These are phyloP conservation scores for Beta macrorhiza DNA, from an alignment of 179 eudicot genomes.

Conservation along the genomic window DNA sequence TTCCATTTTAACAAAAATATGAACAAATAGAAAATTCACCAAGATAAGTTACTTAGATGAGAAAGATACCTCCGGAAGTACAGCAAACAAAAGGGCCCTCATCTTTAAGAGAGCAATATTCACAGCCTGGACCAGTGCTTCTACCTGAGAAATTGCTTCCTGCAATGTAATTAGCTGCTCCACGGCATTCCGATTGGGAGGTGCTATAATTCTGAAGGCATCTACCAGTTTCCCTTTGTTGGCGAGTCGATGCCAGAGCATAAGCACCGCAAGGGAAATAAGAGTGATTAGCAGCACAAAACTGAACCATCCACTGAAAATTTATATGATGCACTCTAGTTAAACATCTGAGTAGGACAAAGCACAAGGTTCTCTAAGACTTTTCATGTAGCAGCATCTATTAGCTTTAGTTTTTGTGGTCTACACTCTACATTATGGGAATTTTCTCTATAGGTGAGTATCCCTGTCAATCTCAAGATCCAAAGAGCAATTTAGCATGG, in stretches of 20 bases:
- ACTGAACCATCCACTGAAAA: slow-evolving; percentile 69
- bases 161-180: slow-evolving; percentile 77
- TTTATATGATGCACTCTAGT: slow-evolving; percentile 5
- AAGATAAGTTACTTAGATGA: not conserved
- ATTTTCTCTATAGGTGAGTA: not conserved
- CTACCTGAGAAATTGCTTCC: slow-evolving; percentile 72
- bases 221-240: slow-evolving; percentile 55
- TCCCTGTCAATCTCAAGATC: not conserved
- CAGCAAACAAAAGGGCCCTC: slow-evolving; percentile 68
- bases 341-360: not conserved
- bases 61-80: slow-evolving; percentile 64
- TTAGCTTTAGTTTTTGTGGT: not conserved
- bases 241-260: slow-evolving; percentile 59
- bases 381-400: not conserved
- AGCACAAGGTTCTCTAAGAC: not conserved
- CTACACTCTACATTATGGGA: not conserved
- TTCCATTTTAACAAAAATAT: not conserved
- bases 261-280: slow-evolving; percentile 45
- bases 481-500: too few species aligned
- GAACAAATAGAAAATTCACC: not conserved
- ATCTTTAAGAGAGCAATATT: slow-evolving; percentile 67
- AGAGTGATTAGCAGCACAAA: slow-evolving; percentile 52
- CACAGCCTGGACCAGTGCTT: slow-evolving; percentile 59
- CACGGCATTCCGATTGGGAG: slow-evolving; percentile 71
- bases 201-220: slow-evolving; percentile 59